A percentile compares a stretch with the other conserved stretches of the same genome.
phyloP scores from a whole-genome alignment of 169 alveolate species.

The Hammondia hammondi region DNA sequence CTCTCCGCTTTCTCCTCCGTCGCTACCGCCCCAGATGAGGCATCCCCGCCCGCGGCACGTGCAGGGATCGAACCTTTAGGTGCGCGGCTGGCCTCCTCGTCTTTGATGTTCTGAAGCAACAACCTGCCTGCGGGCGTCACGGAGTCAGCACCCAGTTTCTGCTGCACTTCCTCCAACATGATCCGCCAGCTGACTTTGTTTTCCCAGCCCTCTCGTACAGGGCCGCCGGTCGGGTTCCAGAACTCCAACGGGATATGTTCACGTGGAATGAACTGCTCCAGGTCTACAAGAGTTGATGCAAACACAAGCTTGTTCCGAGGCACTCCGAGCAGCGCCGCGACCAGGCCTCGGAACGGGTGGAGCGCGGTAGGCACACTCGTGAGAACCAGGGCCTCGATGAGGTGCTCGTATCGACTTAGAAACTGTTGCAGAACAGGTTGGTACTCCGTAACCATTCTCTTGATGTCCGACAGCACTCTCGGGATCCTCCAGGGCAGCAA shows the following conservation, averaged over 20 bases:
- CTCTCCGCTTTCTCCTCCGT: background rate
- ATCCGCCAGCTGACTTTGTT: constrained; percentile 20
- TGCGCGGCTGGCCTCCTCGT: background rate
- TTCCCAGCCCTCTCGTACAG: constrained; percentile 32
- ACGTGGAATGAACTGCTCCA: background rate
- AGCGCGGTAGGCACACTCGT: constrained; percentile 31
- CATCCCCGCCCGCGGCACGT: background rate
- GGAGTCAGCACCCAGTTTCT: constrained; percentile 15
- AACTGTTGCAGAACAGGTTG: constrained; percentile 23
- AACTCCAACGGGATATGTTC: constrained; percentile 45
- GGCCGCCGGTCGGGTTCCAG: constrained; percentile 50
- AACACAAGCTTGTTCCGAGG: constrained; percentile 28
- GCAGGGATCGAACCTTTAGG: background rate
- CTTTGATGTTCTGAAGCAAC: constrained; percentile 2
- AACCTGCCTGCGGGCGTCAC: constrained; percentile 21
- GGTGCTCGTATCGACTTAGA: constrained; percentile 19
- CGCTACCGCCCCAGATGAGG: background rate
- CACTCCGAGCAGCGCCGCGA: constrained; percentile 34
- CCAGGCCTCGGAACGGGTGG: background rate
- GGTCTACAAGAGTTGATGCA: background rate
- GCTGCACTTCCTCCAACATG: constrained; percentile 39
- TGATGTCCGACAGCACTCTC: background rate
- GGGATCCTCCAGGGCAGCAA: constrained; percentile 33
- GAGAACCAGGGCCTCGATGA: constrained; percentile 31
- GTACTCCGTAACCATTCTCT: background rate